Conservation (phyloP, 2,329 filamentous ascomycete genomes). For the Sporothrix schenckii region DNA sequence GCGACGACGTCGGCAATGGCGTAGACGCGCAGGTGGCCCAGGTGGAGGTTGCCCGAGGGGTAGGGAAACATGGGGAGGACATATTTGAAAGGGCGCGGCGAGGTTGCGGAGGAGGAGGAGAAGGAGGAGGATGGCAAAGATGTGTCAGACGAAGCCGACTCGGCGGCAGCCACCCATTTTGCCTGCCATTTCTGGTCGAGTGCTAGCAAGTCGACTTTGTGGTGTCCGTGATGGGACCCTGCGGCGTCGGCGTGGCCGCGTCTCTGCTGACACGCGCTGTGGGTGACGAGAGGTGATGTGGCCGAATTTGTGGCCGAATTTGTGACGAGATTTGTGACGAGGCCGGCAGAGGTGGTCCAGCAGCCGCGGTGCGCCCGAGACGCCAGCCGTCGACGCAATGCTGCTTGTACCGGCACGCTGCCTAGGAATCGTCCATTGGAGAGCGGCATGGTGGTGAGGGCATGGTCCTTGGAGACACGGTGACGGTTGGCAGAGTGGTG, state of each 20-base stretch:
- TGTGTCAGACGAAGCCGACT: conserved; percentile 35
- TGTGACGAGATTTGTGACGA: background rate
- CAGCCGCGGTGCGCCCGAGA: conserved; percentile 19
- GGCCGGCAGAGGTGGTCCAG: background rate
- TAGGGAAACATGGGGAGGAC: conserved; percentile 93
- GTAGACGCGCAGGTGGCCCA: conserved; percentile 86
- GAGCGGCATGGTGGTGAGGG: conserved; percentile 29
- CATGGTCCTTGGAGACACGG: background rate
- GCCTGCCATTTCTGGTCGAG: conserved; percentile 58
- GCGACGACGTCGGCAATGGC: conserved; percentile 86
- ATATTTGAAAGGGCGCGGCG: conserved; percentile 55
- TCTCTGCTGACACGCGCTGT: background rate
- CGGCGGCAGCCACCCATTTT: conserved; percentile 46
- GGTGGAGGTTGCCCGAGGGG: conserved; percentile 81
- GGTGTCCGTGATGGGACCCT: background rate
- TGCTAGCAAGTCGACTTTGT: conserved; percentile 51
- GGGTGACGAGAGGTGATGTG: background rate
- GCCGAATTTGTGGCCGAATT: no score
- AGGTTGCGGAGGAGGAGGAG: background rate
- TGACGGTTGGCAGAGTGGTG: background rate
- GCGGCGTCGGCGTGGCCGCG: conserved; percentile 43
- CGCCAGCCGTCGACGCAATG: conserved; percentile 11
- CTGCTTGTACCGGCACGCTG: conserved; percentile 10
- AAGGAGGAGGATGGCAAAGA: no score
- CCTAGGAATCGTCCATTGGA: conserved; percentile 30